phyloP scores from a whole-genome alignment of 2,329 filamentous ascomycete genomes.

The Emydomyces testavorans region DNA sequence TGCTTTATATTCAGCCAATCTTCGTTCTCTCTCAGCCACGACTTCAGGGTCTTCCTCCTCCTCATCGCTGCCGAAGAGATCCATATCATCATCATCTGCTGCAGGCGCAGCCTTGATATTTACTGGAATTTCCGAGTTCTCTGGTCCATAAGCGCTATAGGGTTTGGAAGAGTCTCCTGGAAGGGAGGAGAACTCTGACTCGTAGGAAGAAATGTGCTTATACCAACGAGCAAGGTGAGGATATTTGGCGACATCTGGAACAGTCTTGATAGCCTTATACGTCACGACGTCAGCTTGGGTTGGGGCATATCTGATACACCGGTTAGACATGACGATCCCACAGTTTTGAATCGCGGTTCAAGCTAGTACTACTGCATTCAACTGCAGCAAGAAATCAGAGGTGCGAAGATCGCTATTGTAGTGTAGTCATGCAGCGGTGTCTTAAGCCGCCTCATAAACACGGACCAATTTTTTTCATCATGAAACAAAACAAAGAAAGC shows the following conservation, averaged over 20 bases:
- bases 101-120: constrained; percentile 77
- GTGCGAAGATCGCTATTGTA: constrained; percentile 57
- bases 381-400: constrained; percentile 47
- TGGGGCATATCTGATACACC: constrained; percentile 46
- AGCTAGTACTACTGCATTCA: too few species aligned
- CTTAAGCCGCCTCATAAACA: constrained; percentile 93
- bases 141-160: constrained; percentile 84
- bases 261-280: constrained; percentile 75
- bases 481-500: constrained; percentile 24
- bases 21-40: constrained; percentile 70
- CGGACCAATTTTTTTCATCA: constrained; percentile 87
- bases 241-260: constrained; percentile 75
- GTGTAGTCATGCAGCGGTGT: constrained; percentile 71
- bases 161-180: constrained; percentile 82
- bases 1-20: constrained; percentile 83
- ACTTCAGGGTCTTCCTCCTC: constrained; percentile 92
- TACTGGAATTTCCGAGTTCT: constrained; percentile 60
- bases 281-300: constrained; percentile 92
- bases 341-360: constrained; percentile 3
- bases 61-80: constrained; percentile 85
- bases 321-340: constrained; percentile 10
- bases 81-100: constrained; percentile 72
- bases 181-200: constrained; percentile 83
- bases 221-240: constrained; percentile 95
- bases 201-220: constrained; percentile 91